These are phyloP conservation scores for Fusarium newnesense DNA, from an alignment of 2,329 filamentous ascomycete species.

Conservation along the genomic window DNA sequence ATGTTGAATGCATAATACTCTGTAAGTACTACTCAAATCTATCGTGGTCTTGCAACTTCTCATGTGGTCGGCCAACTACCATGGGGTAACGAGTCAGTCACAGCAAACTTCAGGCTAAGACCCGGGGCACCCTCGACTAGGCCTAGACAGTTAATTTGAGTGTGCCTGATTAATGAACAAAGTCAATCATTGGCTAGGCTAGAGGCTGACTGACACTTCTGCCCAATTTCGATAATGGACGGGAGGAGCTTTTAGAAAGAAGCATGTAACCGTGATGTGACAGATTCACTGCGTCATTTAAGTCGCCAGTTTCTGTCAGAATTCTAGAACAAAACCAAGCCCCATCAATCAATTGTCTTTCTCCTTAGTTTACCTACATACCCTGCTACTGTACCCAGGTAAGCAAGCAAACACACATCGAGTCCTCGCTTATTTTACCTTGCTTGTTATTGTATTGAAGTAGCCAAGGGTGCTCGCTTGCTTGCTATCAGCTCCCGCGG, in stretches of 20 bases:
- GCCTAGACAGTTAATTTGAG: slow-evolving; percentile 10
- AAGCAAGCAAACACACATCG: background rate
- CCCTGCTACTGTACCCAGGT: background rate
- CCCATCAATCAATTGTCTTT: background rate
- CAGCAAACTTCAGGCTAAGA: slow-evolving; percentile 14
- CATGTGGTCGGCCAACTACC: slow-evolving; percentile 3
- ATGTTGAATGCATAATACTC: background rate
- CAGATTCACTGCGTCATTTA: slow-evolving; percentile 26
- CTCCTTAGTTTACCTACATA: background rate
- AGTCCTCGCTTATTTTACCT: background rate
- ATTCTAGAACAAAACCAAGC: slow-evolving; percentile 22
- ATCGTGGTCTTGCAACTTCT: background rate
- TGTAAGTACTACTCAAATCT: background rate
- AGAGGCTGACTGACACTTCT: slow-evolving; percentile 25
- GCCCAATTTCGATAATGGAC: slow-evolving; percentile 8
- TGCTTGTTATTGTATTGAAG: background rate
- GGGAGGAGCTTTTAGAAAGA: background rate
- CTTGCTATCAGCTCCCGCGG: slow-evolving; percentile 25
- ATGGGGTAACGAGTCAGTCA: slow-evolving; percentile 30
- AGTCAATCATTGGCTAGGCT: slow-evolving; percentile 15
- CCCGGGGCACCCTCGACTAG: slow-evolving; percentile 19
- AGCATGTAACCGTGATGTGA: slow-evolving; percentile 3
- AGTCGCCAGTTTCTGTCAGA: background rate
- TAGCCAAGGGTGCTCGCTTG: background rate
- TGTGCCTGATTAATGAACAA: slow-evolving; percentile 2